phyloP scores from a whole-genome alignment of 2,329 filamentous ascomycete genomes.

The Monosporascus cannonballus region DNA sequence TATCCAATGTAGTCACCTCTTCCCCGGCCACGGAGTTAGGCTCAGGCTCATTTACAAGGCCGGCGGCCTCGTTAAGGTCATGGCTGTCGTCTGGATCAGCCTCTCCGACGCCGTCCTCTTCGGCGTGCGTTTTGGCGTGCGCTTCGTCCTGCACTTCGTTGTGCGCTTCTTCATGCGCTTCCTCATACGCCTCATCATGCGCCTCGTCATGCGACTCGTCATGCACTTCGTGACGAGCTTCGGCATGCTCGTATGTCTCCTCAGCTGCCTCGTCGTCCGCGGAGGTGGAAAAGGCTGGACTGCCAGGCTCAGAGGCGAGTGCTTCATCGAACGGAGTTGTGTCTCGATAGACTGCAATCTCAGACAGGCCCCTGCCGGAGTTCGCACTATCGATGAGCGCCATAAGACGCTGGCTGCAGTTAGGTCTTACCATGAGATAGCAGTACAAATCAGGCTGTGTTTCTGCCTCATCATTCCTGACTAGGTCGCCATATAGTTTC shows the following conservation, averaged over 20 bases:
- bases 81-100: constrained; percentile 5
- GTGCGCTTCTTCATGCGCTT: constrained; percentile 1
- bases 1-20: constrained; percentile 8
- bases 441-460: constrained; percentile 21
- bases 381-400: constrained; percentile 25
- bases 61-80: constrained; percentile 5
- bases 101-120: constrained; percentile 6
- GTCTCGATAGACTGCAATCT: constrained; percentile 26
- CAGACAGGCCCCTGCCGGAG: constrained; percentile 24
- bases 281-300: constrained; percentile 5
- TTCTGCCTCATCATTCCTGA: constrained; percentile 22
- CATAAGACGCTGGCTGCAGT: constrained; percentile 24
- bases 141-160: constrained; percentile 6
- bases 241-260: constrained; percentile 11
- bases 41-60: constrained; percentile 17
- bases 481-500: constrained; percentile 23
- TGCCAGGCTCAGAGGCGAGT: constrained; percentile 5
- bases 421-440: constrained; percentile 27
- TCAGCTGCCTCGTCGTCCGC: constrained; percentile 11
- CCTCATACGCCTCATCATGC: constrained; percentile 6
- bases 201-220: constrained; percentile 3
- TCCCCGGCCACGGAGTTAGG: neutral
- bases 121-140: constrained; percentile 2
- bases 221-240: constrained; percentile 6
- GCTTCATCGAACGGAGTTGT: constrained; percentile 14